Evolutionary conservation across 192 early-diverging fungal genomes (phyloP).

Genomic region (Gigaspora rosea): DNA sequence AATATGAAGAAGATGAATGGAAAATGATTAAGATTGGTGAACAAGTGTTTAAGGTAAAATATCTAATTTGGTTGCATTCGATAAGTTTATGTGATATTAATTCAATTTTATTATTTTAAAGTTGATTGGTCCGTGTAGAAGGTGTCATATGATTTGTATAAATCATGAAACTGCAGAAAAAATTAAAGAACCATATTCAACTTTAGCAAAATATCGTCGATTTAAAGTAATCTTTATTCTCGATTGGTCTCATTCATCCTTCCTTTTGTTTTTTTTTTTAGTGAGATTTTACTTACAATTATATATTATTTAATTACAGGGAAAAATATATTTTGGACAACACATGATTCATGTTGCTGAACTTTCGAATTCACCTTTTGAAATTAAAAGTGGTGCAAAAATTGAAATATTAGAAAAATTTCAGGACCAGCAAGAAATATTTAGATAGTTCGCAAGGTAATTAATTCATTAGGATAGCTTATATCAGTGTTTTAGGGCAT

Average conservation of each 20-base stretch:
- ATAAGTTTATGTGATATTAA: no score
- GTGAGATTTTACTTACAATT: neutral
- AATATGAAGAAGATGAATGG: constrained; percentile 74
- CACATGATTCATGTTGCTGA: constrained; percentile 53
- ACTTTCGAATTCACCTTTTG: constrained; percentile 41
- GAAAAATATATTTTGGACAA: constrained; percentile 53
- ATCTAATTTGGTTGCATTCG: neutral
- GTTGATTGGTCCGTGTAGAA: constrained; percentile 61
- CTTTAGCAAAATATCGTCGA: constrained; percentile 50
- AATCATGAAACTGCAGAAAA: constrained; percentile 62
- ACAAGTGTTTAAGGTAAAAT: constrained; percentile 54
- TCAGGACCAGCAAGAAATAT: no score
- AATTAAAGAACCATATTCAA: constrained; percentile 66
- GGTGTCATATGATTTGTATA: constrained; percentile 78
- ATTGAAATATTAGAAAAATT: neutral
- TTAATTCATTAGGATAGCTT: no score
- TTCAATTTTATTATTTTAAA: constrained; percentile 1
- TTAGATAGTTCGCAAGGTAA: no score
- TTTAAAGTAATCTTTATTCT: constrained; percentile 38
- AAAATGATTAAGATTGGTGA: constrained; percentile 45
- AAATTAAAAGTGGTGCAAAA: constrained; percentile 30
- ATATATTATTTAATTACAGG: constrained; percentile 28
- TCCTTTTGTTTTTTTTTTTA: neutral
- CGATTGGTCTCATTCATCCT: neutral
- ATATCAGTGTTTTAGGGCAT: no score